Evolutionary conservation across 2,329 filamentous ascomycete genomes (phyloP).

Genomic region (Setomelanomma holmii): DNA sequence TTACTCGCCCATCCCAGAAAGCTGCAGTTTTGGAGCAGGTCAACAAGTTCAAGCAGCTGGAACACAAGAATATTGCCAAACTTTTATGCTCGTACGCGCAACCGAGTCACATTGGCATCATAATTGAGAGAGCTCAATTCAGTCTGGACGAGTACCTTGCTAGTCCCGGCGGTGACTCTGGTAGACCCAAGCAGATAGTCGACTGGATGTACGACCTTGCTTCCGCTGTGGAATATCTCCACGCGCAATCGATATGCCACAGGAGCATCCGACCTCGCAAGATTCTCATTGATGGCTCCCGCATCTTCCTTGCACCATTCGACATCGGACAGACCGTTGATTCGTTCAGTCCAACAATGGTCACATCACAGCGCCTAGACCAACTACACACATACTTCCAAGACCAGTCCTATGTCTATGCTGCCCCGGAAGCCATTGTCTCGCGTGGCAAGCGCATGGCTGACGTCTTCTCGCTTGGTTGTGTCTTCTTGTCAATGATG

Average conservation of each 20-base stretch:
- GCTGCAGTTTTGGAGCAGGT: conserved; percentile 46
- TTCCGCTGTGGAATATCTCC: conserved; percentile 48
- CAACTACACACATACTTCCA: conserved; percentile 41
- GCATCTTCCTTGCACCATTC: conserved; percentile 47
- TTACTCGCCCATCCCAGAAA: conserved; percentile 46
- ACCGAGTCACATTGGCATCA: conserved; percentile 45
- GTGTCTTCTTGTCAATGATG: conserved; percentile 50
- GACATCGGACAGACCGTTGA: conserved; percentile 42
- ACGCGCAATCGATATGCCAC: conserved; percentile 47
- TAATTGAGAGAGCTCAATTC: conserved; percentile 43
- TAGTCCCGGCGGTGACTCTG: conserved; percentile 35
- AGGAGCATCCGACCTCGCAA: conserved; percentile 49
- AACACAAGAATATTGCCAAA: conserved; percentile 49
- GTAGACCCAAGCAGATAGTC: conserved; percentile 43
- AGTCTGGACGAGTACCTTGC: conserved; percentile 49
- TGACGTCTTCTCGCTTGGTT: conserved; percentile 51
- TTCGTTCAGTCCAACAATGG: conserved; percentile 36
- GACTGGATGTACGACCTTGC: conserved; percentile 52
- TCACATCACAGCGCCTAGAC: conserved; percentile 37
- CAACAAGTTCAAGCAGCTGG: conserved; percentile 45
- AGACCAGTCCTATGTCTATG: conserved; percentile 48
- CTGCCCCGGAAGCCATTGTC: conserved; percentile 47
- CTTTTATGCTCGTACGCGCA: conserved; percentile 49
- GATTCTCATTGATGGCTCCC: conserved; percentile 46
- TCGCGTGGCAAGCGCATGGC: conserved; percentile 47